Percentiles rank a stretch among this genome's conserved stretches.
Evolutionary conservation across 2,329 filamentous ascomycete genomes (phyloP).

Genomic region (Tolypocladium cylindrosporum): DNA sequence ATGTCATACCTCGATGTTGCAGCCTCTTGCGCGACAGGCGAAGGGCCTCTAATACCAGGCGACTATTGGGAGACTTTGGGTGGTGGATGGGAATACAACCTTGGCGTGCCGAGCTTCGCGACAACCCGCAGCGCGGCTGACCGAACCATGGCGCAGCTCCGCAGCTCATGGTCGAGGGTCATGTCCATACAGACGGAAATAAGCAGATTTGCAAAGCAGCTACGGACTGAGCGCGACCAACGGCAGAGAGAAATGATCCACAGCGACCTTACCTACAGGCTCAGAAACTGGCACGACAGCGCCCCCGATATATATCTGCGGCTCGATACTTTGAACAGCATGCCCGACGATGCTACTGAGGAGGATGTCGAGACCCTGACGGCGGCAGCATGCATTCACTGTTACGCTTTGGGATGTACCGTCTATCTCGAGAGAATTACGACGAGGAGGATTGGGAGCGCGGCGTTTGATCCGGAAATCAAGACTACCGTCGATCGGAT

Average conservation of each 20-base stretch:
- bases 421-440: slow-evolving; percentile 7
- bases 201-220: slow-evolving; percentile 6
- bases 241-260: slow-evolving; percentile 4
- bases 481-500: background rate
- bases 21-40: slow-evolving; percentile 24
- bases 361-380: slow-evolving; percentile 5
- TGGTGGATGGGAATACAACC: slow-evolving; percentile 24
- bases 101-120: slow-evolving; percentile 8
- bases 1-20: slow-evolving; percentile 28
- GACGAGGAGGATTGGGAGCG: slow-evolving; percentile 1
- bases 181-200: slow-evolving; percentile 10
- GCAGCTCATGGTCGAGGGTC: slow-evolving; percentile 8
- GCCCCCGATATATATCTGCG: slow-evolving; percentile 5
- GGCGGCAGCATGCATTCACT: slow-evolving; percentile 5
- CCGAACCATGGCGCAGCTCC: slow-evolving; percentile 7
- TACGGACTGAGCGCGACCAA: background rate
- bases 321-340: background rate
- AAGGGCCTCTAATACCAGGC: slow-evolving; percentile 24
- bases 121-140: background rate
- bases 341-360: background rate
- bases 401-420: slow-evolving; percentile 5
- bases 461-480: slow-evolving; percentile 1
- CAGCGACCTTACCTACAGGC: slow-evolving; percentile 3
- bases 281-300: slow-evolving; percentile 7
- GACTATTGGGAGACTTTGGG: slow-evolving; percentile 27